Base-by-base conservation (phyloP, 2,329 filamentous ascomycete species). In the Ceratocystis eucalypticola region DNA sequence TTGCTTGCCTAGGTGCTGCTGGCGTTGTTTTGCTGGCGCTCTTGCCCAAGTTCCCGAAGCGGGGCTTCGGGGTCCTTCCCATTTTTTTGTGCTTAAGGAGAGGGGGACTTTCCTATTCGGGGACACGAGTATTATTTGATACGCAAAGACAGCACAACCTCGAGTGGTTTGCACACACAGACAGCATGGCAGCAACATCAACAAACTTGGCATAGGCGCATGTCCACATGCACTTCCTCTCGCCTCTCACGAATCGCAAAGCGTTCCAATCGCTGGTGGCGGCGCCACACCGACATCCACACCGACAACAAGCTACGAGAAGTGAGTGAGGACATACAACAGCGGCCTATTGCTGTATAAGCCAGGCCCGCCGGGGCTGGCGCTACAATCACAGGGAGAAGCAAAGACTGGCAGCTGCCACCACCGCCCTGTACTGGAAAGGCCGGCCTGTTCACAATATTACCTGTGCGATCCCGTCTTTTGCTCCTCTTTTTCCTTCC, bases 381-480 rank as follows among this genome's bases (percentile, higher is more conserved):
- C 30, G 25, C 55, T 37, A 37, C 28, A 5, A 10, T n/a, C 37
- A 4, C 37, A 41, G 22, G 15, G 2, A 33, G n/a, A n/a, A 33
- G 55, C 55, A 59, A 59, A 59, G 55, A 59, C 55, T 37, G 55
- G 28, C 55, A 37, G 33, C 55, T 59, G 55, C 55, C 55, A 59
- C 55, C 30, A 33, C 55, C 55, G 30, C 25, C 37, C 25, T 59
- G 55, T 59, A 59, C 28, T 44, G 59, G 22, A 45, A 41, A 15
- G 37, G 37, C 37, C 37, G 37, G 37, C 0, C 17, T 62, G 41
- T 62, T 45, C 20, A 17, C 61, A 48, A 22, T 1, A 33, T n/a
- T 8, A 62, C 10, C 44, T 44, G 33, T 28, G 61, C 33, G 1
- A 45, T n/a, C 15, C 33, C 12, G 22, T 20, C 17, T 41, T n/a